These are phyloP conservation scores for Microbotryum silenes-acaulis DNA, from an alignment of 1,284 basidiomycete species.

Conservation along the genomic window DNA sequence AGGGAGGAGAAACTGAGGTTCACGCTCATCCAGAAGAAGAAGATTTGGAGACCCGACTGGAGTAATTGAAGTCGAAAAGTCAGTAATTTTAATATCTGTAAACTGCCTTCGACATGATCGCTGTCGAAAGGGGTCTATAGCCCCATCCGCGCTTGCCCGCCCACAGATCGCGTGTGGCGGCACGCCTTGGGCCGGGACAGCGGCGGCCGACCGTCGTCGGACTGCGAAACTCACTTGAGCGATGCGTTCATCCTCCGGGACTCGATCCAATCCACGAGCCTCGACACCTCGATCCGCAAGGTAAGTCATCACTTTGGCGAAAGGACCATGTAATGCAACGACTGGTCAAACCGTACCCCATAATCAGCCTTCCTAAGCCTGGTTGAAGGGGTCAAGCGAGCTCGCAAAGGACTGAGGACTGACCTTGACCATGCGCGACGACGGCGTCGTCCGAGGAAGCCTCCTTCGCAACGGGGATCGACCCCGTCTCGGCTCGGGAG, in stretches of 20 bases:
- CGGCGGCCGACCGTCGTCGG: not conserved
- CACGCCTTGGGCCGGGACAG: no score
- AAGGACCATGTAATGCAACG: slow-evolving; percentile 10
- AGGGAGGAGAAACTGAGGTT: slow-evolving; percentile 22
- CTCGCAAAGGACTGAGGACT: no score
- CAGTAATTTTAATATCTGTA: slow-evolving; percentile 1
- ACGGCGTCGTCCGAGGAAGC: no score
- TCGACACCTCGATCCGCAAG: slow-evolving; percentile 15
- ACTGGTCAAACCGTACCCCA: not conserved
- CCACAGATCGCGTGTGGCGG: no score
- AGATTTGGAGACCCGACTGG: not conserved
- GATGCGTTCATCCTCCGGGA: slow-evolving; percentile 15
- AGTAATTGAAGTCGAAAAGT: no score
- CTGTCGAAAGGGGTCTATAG: not conserved
- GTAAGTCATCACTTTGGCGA: slow-evolving; percentile 7
- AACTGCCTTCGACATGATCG: slow-evolving; percentile 3
- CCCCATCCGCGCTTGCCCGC: not conserved
- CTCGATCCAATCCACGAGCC: slow-evolving; percentile 14
- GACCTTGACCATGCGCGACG: no score
- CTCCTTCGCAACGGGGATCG: no score
- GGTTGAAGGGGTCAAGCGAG: no score
- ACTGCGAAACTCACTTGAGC: slow-evolving; percentile 6
- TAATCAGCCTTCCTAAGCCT: no score
- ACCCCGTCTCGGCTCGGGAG: no score
- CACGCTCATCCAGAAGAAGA: slow-evolving; percentile 27